A percentile compares a stretch with the other conserved stretches of the same genome.
Conservation (phyloP, 495 filamentous ascomycete genomes). For the Aspergillus olivimuriae region DNA sequence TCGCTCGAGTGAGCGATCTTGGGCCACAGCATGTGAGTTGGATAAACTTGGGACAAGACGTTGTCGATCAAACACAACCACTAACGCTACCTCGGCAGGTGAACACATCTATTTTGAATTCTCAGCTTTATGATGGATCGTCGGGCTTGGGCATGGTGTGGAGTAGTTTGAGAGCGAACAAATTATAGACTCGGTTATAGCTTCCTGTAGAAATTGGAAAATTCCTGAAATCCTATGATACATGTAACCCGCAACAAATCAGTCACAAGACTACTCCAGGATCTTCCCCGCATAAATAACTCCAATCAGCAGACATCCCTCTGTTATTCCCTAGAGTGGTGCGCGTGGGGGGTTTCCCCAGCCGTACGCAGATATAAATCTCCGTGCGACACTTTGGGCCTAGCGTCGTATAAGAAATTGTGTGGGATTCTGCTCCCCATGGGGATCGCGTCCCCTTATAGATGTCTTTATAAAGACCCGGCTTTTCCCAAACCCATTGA, state of each 20-base stretch:
- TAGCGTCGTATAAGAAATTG: neutral
- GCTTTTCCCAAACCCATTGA: too few relatives aligned
- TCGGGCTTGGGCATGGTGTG: neutral
- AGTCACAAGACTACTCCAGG: too few relatives aligned
- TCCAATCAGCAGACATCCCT: too few relatives aligned
- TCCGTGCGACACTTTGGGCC: neutral
- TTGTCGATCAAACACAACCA: too few relatives aligned
- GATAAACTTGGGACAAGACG: too few relatives aligned
- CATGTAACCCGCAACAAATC: too few relatives aligned
- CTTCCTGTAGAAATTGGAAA: neutral
- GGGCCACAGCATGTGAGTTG: slow-evolving; percentile 3
- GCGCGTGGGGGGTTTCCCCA: neutral
- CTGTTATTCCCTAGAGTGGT: too few relatives aligned
- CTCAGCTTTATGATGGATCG: neutral
- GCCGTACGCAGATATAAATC: neutral
- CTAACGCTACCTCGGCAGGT: too few relatives aligned
- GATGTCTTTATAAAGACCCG: neutral
- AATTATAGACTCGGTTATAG: neutral
- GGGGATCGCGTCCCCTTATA: neutral
- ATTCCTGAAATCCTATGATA: too few relatives aligned
- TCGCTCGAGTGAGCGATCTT: slow-evolving; percentile 1
- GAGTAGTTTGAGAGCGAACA: neutral
- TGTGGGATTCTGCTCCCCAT: neutral
- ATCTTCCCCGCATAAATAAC: too few relatives aligned
- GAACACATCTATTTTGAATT: neutral